A percentile compares a stretch with the other conserved stretches of the same genome.
Evolutionary conservation across 306 rosid genomes (phyloP).

Genomic region (Coriaria nepalensis): DNA sequence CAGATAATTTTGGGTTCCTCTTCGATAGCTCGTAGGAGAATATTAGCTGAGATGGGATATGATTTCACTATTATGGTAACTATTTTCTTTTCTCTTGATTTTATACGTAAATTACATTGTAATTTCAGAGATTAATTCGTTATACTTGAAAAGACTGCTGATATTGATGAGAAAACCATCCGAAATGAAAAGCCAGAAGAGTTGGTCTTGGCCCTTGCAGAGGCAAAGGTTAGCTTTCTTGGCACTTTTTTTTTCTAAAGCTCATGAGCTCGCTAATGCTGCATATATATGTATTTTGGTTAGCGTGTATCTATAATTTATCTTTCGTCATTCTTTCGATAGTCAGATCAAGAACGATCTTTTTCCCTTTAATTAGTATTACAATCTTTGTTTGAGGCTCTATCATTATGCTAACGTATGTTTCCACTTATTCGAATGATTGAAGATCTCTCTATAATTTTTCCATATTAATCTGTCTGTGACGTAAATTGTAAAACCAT

Average conservation of each 20-base stretch:
- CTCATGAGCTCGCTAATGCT: not conserved
- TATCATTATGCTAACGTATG: too few relatives aligned
- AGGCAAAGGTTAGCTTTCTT: slow-evolving; percentile 59
- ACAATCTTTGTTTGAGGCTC: too few relatives aligned
- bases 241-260: not conserved
- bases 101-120: not conserved
- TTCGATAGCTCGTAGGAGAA: slow-evolving; percentile 15
- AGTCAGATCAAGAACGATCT: too few relatives aligned
- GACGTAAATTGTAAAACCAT: slow-evolving; percentile 2
- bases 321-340: too few relatives aligned
- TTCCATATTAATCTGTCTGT: not conserved
- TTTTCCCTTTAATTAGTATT: too few relatives aligned
- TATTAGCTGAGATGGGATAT: slow-evolving; percentile 18
- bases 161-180: slow-evolving; percentile 82
- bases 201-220: slow-evolving; percentile 79
- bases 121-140: slow-evolving; percentile 2
- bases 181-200: slow-evolving; percentile 77
- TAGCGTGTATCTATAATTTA: too few relatives aligned
- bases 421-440: too few relatives aligned
- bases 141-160: slow-evolving; percentile 51
- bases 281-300: slow-evolving; percentile 11
- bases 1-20: slow-evolving; percentile 19
- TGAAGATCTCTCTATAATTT: not conserved
- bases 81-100: not conserved
- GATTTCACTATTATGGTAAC: slow-evolving; percentile 17